A percentile compares a stretch with the other conserved stretches of the same genome.
Conservation (phyloP, 331 rosid species). For the Quercus lobata region DNA sequence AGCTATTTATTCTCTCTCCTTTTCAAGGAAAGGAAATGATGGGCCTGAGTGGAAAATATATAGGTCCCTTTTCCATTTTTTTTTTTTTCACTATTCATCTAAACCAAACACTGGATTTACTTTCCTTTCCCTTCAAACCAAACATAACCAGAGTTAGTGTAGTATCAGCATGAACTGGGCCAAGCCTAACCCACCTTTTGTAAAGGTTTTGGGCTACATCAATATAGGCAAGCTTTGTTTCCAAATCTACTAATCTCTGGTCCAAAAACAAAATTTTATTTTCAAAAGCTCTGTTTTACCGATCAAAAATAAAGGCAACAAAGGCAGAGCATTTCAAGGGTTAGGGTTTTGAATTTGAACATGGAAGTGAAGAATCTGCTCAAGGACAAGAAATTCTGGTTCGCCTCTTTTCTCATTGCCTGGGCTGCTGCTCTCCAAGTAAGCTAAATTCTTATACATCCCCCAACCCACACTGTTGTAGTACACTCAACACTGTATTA, state of each 20-base stretch:
- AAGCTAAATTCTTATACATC: not conserved
- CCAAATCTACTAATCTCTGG: not conserved
- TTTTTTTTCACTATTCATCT: too few species aligned
- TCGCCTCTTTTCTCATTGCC: conserved; percentile 59
- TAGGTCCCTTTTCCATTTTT: too few species aligned
- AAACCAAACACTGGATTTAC: too few species aligned
- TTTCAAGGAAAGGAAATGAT: too few species aligned
- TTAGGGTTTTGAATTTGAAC: conserved; percentile 14
- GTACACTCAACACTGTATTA: not conserved
- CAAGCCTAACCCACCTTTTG: not conserved
- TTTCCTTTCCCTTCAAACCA: too few species aligned
- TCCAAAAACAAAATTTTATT: not conserved
- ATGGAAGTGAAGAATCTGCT: conserved; percentile 60
- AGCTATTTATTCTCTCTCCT: too few species aligned
- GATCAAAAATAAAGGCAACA: not conserved
- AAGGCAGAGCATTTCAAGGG: not conserved
- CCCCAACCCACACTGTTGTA: not conserved
- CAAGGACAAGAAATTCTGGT: conserved; percentile 77
- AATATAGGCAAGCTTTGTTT: too few species aligned
- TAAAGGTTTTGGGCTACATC: not conserved
- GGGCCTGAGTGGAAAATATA: too few species aligned
- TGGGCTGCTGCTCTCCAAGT: conserved; percentile 93
- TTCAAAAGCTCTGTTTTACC: not conserved
- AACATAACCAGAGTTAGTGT: too few species aligned
- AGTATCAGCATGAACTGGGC: not conserved